These are phyloP conservation scores for Blepharisma stoltei DNA, from an alignment of 73 alveolate species.

Conservation along the genomic window DNA sequence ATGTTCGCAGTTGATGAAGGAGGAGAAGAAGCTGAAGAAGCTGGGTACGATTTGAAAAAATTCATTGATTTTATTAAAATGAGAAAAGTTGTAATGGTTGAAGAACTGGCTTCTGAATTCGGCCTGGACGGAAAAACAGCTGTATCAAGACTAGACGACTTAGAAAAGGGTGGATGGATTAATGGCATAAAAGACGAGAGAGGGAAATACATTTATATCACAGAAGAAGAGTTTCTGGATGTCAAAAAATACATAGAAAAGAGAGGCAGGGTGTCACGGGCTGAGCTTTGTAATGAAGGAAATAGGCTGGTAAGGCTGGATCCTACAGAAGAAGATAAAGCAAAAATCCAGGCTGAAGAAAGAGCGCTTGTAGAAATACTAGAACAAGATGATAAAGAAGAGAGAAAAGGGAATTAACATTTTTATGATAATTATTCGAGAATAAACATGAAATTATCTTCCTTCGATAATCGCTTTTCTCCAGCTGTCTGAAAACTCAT, in stretches of 20 bases:
- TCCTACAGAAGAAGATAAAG: constrained; percentile 45
- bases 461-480: too few relatives aligned
- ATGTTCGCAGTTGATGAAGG: constrained; percentile 60
- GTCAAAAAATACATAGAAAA: constrained; percentile 44
- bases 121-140: constrained; percentile 50
- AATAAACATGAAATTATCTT: too few relatives aligned
- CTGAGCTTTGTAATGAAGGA: constrained; percentile 42
- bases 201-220: constrained; percentile 74
- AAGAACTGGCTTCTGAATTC: constrained; percentile 68
- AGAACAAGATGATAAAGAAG: not conserved
- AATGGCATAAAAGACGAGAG: constrained; percentile 76
- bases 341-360: constrained; percentile 26
- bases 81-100: constrained; percentile 68
- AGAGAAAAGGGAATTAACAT: too few relatives aligned
- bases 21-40: constrained; percentile 66
- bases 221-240: constrained; percentile 54
- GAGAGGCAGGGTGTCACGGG: constrained; percentile 49
- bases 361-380: not conserved
- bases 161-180: constrained; percentile 50
- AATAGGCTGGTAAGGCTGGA: constrained; percentile 41
- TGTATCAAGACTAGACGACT: constrained; percentile 55
- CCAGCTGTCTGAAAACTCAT: too few relatives aligned
- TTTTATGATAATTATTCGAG: too few relatives aligned
- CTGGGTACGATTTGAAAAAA: constrained; percentile 40
- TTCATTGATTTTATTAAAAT: constrained; percentile 56